A percentile compares a stretch with the other conserved stretches of the same genome.
phyloP scores from a whole-genome alignment of 495 filamentous ascomycete species.

The Acidomyces sp. region DNA sequence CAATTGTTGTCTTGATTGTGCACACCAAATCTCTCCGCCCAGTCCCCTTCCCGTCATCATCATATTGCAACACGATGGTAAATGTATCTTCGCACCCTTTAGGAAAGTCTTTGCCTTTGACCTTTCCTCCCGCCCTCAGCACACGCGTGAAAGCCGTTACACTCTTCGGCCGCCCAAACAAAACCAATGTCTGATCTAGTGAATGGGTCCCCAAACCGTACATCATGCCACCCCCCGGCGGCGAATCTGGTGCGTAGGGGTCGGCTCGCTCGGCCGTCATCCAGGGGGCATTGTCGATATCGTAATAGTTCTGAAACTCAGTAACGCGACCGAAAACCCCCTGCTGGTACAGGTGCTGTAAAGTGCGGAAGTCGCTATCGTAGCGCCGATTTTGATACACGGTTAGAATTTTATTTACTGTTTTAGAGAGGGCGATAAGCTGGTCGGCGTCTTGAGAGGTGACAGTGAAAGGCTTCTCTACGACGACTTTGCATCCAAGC shows the following conservation, averaged over 20 bases:
- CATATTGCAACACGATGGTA: conserved; percentile 56
- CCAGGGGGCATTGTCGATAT: conserved; percentile 44
- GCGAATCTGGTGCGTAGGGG: conserved; percentile 44
- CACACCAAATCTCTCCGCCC: conserved; percentile 45
- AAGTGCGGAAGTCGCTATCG: conserved; percentile 72
- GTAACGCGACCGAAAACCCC: conserved; percentile 51
- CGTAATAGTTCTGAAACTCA: conserved; percentile 75
- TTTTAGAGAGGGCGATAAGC: conserved; percentile 50
- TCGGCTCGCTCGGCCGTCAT: conserved; percentile 51
- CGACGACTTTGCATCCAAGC: too few species aligned
- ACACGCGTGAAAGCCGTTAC: conserved; percentile 58
- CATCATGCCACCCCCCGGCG: conserved; percentile 57
- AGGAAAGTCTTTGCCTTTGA: conserved; percentile 37
- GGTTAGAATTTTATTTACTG: conserved; percentile 48
- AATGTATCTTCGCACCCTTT: too few species aligned
- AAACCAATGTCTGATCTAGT: conserved; percentile 64
- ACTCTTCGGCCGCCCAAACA: conserved; percentile 59
- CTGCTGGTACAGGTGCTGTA: conserved; percentile 46
- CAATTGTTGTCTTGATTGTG: conserved; percentile 54
- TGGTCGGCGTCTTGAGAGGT: conserved; percentile 54
- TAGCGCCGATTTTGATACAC: conserved; percentile 86
- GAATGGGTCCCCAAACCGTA: conserved; percentile 78
- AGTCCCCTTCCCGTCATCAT: too few species aligned
- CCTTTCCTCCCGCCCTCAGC: conserved; percentile 34
- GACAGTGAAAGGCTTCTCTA: conserved; percentile 79